Evolutionary conservation across 2,329 filamentous ascomycete species (phyloP).

Genomic region (Alternaria sp.): DNA sequence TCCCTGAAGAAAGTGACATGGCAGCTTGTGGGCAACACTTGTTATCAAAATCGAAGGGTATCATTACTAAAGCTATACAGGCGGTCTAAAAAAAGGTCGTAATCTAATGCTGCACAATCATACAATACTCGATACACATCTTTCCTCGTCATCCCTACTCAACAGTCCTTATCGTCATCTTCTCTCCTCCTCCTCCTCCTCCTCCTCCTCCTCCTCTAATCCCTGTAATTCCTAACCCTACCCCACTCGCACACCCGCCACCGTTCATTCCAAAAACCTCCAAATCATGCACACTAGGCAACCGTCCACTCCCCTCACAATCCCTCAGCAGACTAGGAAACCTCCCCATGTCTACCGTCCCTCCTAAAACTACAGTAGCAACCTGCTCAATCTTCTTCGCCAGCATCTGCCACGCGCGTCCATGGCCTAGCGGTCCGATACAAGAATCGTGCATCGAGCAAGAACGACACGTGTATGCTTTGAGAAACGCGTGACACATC

Average conservation of each 20-base stretch:
- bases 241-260: background rate
- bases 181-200: background rate
- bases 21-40: too few relatives aligned
- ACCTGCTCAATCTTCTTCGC: slow-evolving; percentile 30
- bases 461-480: slow-evolving; percentile 22
- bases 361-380: slow-evolving; percentile 20
- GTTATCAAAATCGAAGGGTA: background rate
- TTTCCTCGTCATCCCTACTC: background rate
- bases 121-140: background rate
- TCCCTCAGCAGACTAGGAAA: slow-evolving; percentile 23
- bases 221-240: background rate
- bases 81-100: slow-evolving; percentile 1
- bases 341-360: slow-evolving; percentile 24
- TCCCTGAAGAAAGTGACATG: background rate
- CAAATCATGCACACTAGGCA: slow-evolving; percentile 29
- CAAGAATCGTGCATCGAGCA: slow-evolving; percentile 21
- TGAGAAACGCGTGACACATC: slow-evolving; percentile 27
- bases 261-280: slow-evolving; percentile 18
- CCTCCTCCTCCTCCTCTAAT: background rate
- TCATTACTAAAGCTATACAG: slow-evolving; percentile 1
- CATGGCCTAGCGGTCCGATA: slow-evolving; percentile 21
- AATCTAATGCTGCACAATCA: background rate
- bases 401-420: slow-evolving; percentile 29
- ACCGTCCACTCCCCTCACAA: slow-evolving; percentile 7
- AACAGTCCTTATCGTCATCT: background rate